Percentiles rank a stretch among this genome's conserved stretches.
Evolutionary conservation across 495 filamentous ascomycete species (phyloP).

Genomic region (Rhizodiscina lignyota): DNA sequence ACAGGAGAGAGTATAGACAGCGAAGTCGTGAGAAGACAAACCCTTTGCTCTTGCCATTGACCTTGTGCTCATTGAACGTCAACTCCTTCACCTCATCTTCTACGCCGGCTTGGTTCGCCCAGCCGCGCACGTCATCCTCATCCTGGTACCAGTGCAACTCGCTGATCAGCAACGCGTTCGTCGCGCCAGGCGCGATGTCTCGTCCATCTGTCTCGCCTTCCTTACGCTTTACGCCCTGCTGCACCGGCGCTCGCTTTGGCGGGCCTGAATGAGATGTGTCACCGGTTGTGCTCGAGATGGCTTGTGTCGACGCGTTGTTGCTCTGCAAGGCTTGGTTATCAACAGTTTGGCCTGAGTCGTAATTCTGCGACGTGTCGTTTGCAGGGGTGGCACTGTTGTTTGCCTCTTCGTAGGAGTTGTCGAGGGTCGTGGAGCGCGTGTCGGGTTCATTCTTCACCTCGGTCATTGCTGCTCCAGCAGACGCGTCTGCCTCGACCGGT

Average conservation of each 20-base stretch:
- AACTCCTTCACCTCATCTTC: constrained; percentile 83
- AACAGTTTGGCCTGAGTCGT: constrained; percentile 16
- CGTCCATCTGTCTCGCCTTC: constrained; percentile 49
- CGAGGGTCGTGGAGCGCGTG: background rate
- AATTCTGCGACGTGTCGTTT: constrained; percentile 16
- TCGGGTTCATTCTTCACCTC: constrained; percentile 8
- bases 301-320: constrained; percentile 26
- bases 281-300: constrained; percentile 34
- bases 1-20: background rate
- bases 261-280: constrained; percentile 23
- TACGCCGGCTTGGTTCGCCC: constrained; percentile 56
- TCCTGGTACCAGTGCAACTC: constrained; percentile 95
- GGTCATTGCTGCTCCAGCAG: no score
- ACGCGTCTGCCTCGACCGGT: constrained; percentile 6
- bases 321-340: constrained; percentile 17
- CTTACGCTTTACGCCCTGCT: constrained; percentile 23
- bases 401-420: constrained; percentile 4
- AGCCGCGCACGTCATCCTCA: constrained; percentile 86
- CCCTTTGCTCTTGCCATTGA: constrained; percentile 98
- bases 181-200: constrained; percentile 65
- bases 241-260: constrained; percentile 32
- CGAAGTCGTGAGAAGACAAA: constrained; percentile 25
- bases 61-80: constrained; percentile 94
- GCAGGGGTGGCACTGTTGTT: background rate
- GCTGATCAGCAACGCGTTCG: constrained; percentile 64